Base-by-base conservation (phyloP, 2,329 filamentous ascomycete species). In the Aspergillus brasiliensis region DNA sequence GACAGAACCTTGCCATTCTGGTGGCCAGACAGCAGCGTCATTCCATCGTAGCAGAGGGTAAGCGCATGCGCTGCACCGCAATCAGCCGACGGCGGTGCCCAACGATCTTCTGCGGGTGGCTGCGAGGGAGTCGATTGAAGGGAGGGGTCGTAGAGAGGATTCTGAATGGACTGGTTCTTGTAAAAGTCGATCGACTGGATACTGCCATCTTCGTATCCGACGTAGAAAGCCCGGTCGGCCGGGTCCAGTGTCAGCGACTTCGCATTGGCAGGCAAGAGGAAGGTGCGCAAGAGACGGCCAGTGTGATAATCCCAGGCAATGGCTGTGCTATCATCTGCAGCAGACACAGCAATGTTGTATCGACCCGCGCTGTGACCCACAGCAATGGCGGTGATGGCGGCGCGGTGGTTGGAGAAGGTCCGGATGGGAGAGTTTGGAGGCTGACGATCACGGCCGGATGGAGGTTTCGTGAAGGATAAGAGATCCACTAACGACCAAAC, bases 281-380 rank as follows among this genome's bases (percentile, higher is more conserved):
- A 87, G 3, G 92, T 98, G 46, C 93, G 87, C 59, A 98, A 80
- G 10, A 89, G 82, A 61, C 86, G 85, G 40, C 91, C 91, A 0
- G 87, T 91, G 62, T 88, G 86, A 73, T 96, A 96, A 77, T 98
- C 93, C 95, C 95, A 99, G 61, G 96, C 83, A 69, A 97, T 88
- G 67, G 91, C 91, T 7, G 91, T 95, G 77, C 91, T 93, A 78
- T 98, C 95, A 68, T 86, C 88, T 65, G 91, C 91, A 6, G 88
- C 86, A 3, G 94, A 96, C 19, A 97, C 84, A 60, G 90, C 93
- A 62, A 98, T 87, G 74, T 91, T 94, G 60, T 89, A 89, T 68
- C 88, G 86, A 72, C 86, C 88, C 61, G 83, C 81, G 71, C 89
- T 89, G 70, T 91, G 87, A 17, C 90, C 88, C 57, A 84, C 74